Evolutionary conservation across 202 grass and related monocot genomes (phyloP), one percentile per base, ranked within the genome.

Genomic region (Elaeis oleifera): DNA sequence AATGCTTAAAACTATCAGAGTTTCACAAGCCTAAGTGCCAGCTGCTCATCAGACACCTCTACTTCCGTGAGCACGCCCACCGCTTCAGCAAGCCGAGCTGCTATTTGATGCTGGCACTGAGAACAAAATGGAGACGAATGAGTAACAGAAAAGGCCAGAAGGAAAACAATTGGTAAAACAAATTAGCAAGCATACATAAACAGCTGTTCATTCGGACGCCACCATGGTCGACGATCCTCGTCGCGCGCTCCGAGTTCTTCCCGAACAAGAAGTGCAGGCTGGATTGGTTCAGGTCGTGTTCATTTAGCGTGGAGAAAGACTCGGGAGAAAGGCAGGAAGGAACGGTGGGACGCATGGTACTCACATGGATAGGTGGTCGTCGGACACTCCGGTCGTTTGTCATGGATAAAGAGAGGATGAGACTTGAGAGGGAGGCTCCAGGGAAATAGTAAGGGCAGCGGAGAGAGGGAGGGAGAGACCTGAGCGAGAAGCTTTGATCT

Each of bases 41-140:
- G 77, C 55, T 89, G 79, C 52, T 86, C 88, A 71, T 89, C 94
- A 0, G 70, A 84, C 54, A 97, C 82, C 69, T 89, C 79, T 25
- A 89, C 39, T 23, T 86, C 85, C 50, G 73, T 60, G 51, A 86
- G 71, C 50, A 61, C 58, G 4, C 88, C 80, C 1, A 86, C 79
- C 18, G 92, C 92, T 48, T 91, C 92, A 51, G 84, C 92, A 62
- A 91, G 82, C 29, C 82, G 84, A 2, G 92, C 92, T 24, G 92
- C 87, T 83, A 97, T 77, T 65, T 97, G 92, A 72, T 91, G 92
- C 74, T 96, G 91, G 36, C 84, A 97, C 87, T 97, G 56, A 16
- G 51, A 76, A 39, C 26, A 56, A 56, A 20, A 39, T 19, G 9
- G 26, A 69, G 28, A 36, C 21, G 44, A 70, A 68, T 68, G 11